Evolutionary conservation across 345 rosid genomes (phyloP), one percentile per base, ranked within the genome.

Genomic region (Acer campestre): DNA sequence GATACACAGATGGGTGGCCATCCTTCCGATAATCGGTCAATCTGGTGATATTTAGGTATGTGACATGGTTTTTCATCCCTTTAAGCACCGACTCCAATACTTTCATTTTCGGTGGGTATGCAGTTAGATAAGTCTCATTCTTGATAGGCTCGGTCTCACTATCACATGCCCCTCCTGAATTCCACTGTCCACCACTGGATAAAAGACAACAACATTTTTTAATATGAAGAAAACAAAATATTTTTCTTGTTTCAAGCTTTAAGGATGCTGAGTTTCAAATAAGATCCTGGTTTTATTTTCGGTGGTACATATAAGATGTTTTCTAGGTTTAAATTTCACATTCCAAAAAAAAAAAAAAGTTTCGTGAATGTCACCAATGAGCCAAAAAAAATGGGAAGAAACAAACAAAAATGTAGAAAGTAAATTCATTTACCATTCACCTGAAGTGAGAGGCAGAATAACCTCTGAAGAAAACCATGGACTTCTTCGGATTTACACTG

Each of bases 181-280:
- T 96, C 99, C 99, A 96, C 70, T 96, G 99, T 61, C 99, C 99
- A 0, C 99, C 99, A 1, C 99, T 96, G 84, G 77, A 86, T 13
- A 78, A 77, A 25, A 51, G 5, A 20, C 16, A 11, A 48, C 62
- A 38, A 6, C 48, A 20, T 16, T 4, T 53, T 59, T 59, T 59
- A 59, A 22, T 59, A 18, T 7, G 63, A 53, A 18, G 31, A 46
- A 31, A 53, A 48, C 18, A 7, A 42, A 62, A 31, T 69, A 68
- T 18, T 68, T 10, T 68, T 53, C 14, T 16, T 38, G 31, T 16
- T 35, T 7, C 0, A 10, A 67, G 46, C 11, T 5, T 27, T 46
- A 67, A 53, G 74, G 74, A n/a, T 55, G 48, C 74, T 10, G 10
- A 31, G 49, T 6, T 18, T 27, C 63, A 18, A 56, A 58, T 35